phyloP scores from a whole-genome alignment of 1,139 yeast species.

The Hyphopichia fennica region DNA sequence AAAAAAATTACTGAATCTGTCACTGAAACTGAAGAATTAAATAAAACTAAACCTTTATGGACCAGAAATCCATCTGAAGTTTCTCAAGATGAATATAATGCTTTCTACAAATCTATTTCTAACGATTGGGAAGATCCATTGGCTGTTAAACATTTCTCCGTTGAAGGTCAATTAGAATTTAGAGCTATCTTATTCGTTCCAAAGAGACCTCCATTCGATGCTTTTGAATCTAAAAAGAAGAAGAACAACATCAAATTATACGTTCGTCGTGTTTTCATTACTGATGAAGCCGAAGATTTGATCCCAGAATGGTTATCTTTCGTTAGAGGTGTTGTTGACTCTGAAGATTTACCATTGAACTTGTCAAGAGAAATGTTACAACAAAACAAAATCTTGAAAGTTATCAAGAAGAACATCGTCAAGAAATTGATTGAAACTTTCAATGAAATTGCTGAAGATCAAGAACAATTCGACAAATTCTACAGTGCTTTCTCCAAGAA shows the following conservation, averaged over 20 bases:
- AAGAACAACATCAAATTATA: conserved; percentile 98
- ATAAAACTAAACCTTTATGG: conserved; percentile 99
- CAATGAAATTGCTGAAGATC: conserved; percentile 98
- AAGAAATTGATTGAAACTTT: conserved; percentile 98
- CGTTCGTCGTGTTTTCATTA: conserved; percentile 99
- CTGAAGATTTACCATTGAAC: conserved; percentile 99
- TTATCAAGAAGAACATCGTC: conserved; percentile 97
- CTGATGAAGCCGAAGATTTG: conserved; percentile 98
- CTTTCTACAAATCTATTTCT: conserved; percentile 98
- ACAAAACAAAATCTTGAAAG: conserved; percentile 99
- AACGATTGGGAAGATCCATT: conserved; percentile 99
- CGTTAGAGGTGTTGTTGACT: conserved; percentile 99
- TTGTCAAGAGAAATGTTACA: conserved; percentile 99
- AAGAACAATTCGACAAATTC: conserved; percentile 98
- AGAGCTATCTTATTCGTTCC: conserved; percentile 97
- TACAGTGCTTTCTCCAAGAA: conserved; percentile 98
- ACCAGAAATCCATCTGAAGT: conserved; percentile 98
- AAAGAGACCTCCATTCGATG: conserved; percentile 98
- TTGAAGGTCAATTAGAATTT: conserved; percentile 99
- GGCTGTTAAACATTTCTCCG: conserved; percentile 99
- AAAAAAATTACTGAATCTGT: conserved; percentile 84
- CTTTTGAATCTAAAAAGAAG: conserved; percentile 98
- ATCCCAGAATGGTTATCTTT: conserved; percentile 99
- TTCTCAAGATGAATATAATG: conserved; percentile 97
- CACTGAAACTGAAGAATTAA: conserved; percentile 92